Base-by-base conservation (phyloP, 176 grass and related monocot genomes). In the Eleusine indica region DNA sequence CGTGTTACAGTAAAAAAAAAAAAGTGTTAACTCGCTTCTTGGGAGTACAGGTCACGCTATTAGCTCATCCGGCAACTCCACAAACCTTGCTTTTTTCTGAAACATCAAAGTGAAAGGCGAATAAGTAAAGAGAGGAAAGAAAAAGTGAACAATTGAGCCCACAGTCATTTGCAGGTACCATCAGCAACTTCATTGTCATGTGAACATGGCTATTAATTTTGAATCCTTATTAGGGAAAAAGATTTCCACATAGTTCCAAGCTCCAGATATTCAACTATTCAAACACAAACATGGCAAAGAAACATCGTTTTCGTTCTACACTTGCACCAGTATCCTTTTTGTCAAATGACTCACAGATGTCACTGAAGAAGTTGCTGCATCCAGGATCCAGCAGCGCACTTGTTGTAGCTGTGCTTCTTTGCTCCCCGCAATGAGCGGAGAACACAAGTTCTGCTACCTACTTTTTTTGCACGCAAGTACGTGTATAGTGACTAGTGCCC, bases 21-120 rank as follows among this genome's bases (percentile, higher is more conserved):
- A 76, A 80, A 35, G 75, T 68, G 65, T 81, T 73, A 81, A 77
- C 77, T 68, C 49, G 49, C 61, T 75, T 77, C n/a, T 22, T 53
- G 66, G 75, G 41, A 67, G 28, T 37, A 14, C 3, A 35, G 1
- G 28, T 89, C 84, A 92, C 49, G 75, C 83, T 61, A 92, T 89
- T 65, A 92, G 84, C 84, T 89, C 90, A 18, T 92, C 80, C 9
- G 90, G 90, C 74, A 86, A 49, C 40, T 77, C 87, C 70, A 92
- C 80, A 17, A 92, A 92, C 47, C 90, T 83, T 41, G 87, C 80
- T 14, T 66, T 68, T 63, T 86, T 92, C 90, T 92, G 87, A 74
- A 92, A 77, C 61, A 70, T 52, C 11, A 74, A 73, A 86, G 69
- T 4, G 32, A 25, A 78, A 74, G 9, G 6, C 21, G 9, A 18